Conservation (phyloP, 345 rosid genomes). For the Camelina hispida region DNA sequence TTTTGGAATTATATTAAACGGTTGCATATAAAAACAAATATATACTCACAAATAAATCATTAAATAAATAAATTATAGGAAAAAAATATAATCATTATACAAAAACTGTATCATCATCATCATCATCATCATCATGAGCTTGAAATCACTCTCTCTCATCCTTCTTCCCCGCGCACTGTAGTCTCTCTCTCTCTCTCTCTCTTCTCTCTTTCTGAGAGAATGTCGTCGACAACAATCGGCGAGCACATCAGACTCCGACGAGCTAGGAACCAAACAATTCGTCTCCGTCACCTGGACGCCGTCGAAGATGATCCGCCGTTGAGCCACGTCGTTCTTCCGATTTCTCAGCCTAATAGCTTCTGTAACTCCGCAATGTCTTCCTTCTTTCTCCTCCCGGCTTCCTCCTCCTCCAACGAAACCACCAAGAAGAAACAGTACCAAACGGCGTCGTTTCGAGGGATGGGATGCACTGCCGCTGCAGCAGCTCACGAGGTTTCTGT, state of each 20-base stretch:
- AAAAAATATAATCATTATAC: neutral
- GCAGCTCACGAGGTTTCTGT: conserved; percentile 80
- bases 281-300: conserved; percentile 38
- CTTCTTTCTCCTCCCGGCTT: conserved; percentile 50
- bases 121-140: conserved; percentile 15
- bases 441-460: conserved; percentile 62
- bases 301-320: conserved; percentile 51
- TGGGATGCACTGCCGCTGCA: conserved; percentile 76
- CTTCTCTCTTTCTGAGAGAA: conserved; percentile 36
- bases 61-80: neutral
- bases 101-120: conserved; percentile 28
- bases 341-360: conserved; percentile 45
- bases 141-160: conserved; percentile 31
- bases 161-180: conserved; percentile 26
- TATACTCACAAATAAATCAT: neutral
- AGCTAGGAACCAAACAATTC: conserved; percentile 54
- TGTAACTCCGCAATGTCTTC: conserved; percentile 41
- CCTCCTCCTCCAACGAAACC: conserved; percentile 49
- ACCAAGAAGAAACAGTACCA: conserved; percentile 60
- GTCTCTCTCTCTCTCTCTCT: conserved; percentile 5
- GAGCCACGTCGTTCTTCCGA: conserved; percentile 43
- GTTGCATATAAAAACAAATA: conserved; percentile 27
- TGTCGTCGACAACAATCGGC: conserved; percentile 53
- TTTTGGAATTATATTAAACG: conserved; percentile 27
- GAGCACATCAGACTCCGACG: conserved; percentile 61